These are phyloP conservation scores for Fraxinus xanthoxyloides DNA, from an alignment of 305 asterid species.

Conservation along the genomic window DNA sequence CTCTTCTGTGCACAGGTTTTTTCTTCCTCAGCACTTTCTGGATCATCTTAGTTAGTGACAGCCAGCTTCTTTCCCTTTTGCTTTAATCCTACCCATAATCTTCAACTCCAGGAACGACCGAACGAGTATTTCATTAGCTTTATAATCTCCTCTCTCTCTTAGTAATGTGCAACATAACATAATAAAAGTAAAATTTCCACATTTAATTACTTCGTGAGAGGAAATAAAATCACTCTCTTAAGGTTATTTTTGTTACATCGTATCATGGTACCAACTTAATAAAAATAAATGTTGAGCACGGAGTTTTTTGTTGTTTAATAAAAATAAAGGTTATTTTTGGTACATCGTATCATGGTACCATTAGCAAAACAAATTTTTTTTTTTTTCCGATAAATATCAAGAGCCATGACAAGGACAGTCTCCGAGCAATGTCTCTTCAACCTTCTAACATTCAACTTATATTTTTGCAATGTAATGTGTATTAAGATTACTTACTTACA, in stretches of 20 bases:
- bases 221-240: neutral
- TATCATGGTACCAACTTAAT: neutral
- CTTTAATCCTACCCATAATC: slow-evolving; percentile 29
- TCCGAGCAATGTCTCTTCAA: no score
- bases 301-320: neutral
- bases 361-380: no score
- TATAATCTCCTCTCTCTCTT: no score
- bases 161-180: neutral
- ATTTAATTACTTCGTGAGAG: no score
- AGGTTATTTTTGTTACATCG: neutral
- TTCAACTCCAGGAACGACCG: neutral
- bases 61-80: slow-evolving; percentile 25
- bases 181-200: no score
- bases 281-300: neutral
- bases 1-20: slow-evolving; percentile 22
- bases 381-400: no score
- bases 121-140: no score
- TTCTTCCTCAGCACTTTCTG: slow-evolving; percentile 26
- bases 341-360: no score
- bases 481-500: neutral
- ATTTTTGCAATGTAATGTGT: neutral
- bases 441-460: neutral
- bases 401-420: no score
- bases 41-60: slow-evolving; percentile 17
- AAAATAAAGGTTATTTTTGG: no score